A percentile compares a stretch with the other conserved stretches of the same genome.
These are phyloP conservation scores for Pseudophaeomoniella oleicola DNA, from an alignment of 2,329 filamentous ascomycete genomes.

Conservation along the genomic window DNA sequence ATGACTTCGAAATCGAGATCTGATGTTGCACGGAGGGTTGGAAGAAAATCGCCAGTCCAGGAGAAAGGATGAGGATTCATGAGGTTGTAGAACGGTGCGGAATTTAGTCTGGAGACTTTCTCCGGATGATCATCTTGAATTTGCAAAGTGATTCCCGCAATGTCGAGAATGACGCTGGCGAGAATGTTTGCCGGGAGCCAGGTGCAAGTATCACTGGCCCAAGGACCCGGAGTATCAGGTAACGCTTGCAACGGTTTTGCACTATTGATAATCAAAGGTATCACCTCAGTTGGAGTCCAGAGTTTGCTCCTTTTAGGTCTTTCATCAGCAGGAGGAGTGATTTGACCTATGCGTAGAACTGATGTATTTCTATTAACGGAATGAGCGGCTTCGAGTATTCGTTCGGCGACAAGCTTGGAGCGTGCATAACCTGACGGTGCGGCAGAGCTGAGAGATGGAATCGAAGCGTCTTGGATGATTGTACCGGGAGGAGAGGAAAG, in stretches of 20 bases:
- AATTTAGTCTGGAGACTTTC: not conserved
- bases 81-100: slow-evolving; percentile 14
- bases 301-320: slow-evolving; percentile 4
- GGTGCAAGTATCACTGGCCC: slow-evolving; percentile 11
- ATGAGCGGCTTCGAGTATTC: slow-evolving; percentile 18
- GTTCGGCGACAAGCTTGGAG: slow-evolving; percentile 25
- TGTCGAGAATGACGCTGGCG: slow-evolving; percentile 14
- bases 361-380: slow-evolving; percentile 12
- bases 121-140: not conserved
- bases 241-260: slow-evolving; percentile 14
- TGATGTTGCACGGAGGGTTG: slow-evolving; percentile 11
- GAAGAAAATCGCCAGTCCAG: slow-evolving; percentile 20
- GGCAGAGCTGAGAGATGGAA: slow-evolving; percentile 5
- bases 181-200: slow-evolving; percentile 19
- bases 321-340: slow-evolving; percentile 18
- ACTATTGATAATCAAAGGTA: slow-evolving; percentile 19
- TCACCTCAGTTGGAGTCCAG: slow-evolving; percentile 20
- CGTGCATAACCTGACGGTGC: slow-evolving; percentile 19
- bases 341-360: slow-evolving; percentile 22
- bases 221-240: slow-evolving; percentile 8
- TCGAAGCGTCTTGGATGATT: not conserved
- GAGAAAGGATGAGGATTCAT: slow-evolving; percentile 17
- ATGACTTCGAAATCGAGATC: slow-evolving; percentile 22
- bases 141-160: slow-evolving; percentile 7
- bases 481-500: not conserved